A percentile compares a stretch with the other conserved stretches of the same genome.
phyloP scores from a whole-genome alignment of 768 basidiomycete genomes.

The Mycena rosella region DNA sequence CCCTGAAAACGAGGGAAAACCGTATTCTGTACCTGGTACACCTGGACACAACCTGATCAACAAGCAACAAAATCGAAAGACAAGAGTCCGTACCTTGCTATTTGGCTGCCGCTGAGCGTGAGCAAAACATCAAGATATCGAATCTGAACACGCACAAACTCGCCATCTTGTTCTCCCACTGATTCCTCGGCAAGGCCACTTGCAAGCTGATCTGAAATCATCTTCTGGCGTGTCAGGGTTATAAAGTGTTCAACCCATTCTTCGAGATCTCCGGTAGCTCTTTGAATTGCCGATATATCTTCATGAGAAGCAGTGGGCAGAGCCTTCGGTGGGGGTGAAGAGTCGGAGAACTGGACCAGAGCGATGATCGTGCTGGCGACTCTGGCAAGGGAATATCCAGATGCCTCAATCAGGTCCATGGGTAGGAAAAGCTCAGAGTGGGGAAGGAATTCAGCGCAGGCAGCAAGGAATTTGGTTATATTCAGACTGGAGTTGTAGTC shows the following conservation, averaged over 20 bases:
- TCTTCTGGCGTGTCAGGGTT: conserved; percentile 20
- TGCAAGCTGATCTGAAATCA: conserved; percentile 15
- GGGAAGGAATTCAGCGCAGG: conserved; percentile 58
- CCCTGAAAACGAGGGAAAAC: not conserved
- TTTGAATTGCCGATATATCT: not conserved
- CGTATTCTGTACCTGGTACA: conserved; percentile 13
- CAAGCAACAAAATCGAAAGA: not conserved
- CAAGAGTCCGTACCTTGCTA: conserved; percentile 27
- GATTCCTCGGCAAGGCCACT: not conserved
- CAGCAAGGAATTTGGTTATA: conserved; percentile 65
- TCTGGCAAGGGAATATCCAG: conserved; percentile 59
- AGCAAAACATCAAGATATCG: not conserved
- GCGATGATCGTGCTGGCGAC: conserved; percentile 67
- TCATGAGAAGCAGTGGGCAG: not conserved
- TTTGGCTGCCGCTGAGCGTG: conserved; percentile 16
- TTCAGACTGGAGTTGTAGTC: conserved; percentile 59
- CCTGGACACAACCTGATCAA: conserved; percentile 1
- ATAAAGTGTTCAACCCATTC: conserved; percentile 27
- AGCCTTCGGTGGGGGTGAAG: conserved; percentile 5
- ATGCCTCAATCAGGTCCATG: conserved; percentile 62
- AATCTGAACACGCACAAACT: conserved; percentile 25
- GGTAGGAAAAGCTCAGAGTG: conserved; percentile 61
- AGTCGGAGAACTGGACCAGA: conserved; percentile 49
- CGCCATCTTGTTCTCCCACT: conserved; percentile 6
- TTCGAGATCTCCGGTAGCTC: conserved; percentile 16